These are phyloP conservation scores for Boeremia exigua DNA, from an alignment of 2,329 filamentous ascomycete genomes.

Conservation along the genomic window DNA sequence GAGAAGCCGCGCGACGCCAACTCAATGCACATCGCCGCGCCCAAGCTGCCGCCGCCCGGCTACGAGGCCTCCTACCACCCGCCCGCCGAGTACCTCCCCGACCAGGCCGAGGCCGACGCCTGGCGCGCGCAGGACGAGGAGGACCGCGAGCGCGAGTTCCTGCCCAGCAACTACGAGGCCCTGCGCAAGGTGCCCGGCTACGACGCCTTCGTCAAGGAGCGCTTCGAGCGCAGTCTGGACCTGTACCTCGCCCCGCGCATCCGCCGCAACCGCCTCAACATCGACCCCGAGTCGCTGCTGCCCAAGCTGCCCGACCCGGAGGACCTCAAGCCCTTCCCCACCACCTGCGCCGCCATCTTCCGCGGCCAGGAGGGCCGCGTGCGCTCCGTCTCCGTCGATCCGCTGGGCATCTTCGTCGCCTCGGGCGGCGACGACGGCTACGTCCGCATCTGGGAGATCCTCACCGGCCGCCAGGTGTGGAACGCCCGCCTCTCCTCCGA, in stretches of 20 bases:
- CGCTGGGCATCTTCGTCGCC: constrained; percentile 82
- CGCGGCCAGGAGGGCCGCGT: constrained; percentile 88
- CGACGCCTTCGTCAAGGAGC: constrained; percentile 87
- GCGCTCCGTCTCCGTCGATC: constrained; percentile 82
- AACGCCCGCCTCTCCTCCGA: constrained; percentile 76
- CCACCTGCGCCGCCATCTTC: constrained; percentile 85
- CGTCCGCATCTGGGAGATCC: constrained; percentile 86
- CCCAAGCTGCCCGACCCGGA: constrained; percentile 93
- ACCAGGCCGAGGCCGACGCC: constrained; percentile 78
- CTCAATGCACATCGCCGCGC: constrained; percentile 92
- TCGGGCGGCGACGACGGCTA: constrained; percentile 95
- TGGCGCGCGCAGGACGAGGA: constrained; percentile 91
- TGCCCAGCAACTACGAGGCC: constrained; percentile 82
- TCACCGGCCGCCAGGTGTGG: constrained; percentile 88
- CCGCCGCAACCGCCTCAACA: constrained; percentile 92
- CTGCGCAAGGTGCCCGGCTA: constrained; percentile 93
- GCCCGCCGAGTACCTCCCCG: constrained; percentile 90
- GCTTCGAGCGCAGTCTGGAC: constrained; percentile 94
- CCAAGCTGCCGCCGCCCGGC: constrained; percentile 89
- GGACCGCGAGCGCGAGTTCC: constrained; percentile 86
- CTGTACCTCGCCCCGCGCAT: constrained; percentile 93
- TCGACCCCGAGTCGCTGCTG: constrained; percentile 89
- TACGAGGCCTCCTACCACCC: constrained; percentile 98
- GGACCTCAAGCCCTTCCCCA: constrained; percentile 94
- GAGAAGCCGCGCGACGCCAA: constrained; percentile 81